phyloP scores from a whole-genome alignment of 2,329 filamentous ascomycete species.

The Biscogniauxia mediterranea region DNA sequence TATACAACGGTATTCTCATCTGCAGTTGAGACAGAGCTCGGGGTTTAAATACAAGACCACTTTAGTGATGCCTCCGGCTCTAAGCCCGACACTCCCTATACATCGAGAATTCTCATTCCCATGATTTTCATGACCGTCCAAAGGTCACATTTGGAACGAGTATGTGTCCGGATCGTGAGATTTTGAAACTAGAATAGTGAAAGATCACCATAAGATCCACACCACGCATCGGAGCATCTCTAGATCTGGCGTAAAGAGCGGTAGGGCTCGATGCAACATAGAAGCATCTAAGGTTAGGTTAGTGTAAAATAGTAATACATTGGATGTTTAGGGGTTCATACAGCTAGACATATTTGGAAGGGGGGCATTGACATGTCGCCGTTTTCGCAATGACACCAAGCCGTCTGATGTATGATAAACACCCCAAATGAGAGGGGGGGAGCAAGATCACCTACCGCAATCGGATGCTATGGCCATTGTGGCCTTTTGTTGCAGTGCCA shows the following conservation, averaged over 20 bases:
- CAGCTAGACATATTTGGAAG: background rate
- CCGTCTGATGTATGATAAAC: background rate
- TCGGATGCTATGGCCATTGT: background rate
- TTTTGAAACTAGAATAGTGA: conserved; percentile 19
- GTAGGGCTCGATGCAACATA: conserved; percentile 13
- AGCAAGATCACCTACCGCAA: background rate
- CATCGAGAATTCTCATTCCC: background rate
- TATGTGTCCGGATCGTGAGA: conserved; percentile 15
- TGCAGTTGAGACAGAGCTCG: background rate
- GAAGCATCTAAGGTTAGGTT: background rate
- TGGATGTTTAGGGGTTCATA: background rate
- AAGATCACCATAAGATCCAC: conserved; percentile 18
- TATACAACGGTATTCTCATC: background rate
- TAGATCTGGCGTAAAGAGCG: conserved; percentile 2
- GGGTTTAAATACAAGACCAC: background rate
- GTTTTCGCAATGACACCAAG: background rate
- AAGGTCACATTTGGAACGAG: background rate
- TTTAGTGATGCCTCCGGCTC: background rate
- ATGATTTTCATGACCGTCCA: background rate
- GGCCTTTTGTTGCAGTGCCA: background rate
- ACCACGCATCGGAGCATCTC: conserved; percentile 5
- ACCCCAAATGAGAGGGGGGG: background rate
- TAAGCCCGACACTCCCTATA: background rate
- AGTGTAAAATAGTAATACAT: background rate
- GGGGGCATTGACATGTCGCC: background rate